These are phyloP conservation scores for Nitzschia inconspicua DNA, from an alignment of 108 stramenopile species.

Conservation along the genomic window DNA sequence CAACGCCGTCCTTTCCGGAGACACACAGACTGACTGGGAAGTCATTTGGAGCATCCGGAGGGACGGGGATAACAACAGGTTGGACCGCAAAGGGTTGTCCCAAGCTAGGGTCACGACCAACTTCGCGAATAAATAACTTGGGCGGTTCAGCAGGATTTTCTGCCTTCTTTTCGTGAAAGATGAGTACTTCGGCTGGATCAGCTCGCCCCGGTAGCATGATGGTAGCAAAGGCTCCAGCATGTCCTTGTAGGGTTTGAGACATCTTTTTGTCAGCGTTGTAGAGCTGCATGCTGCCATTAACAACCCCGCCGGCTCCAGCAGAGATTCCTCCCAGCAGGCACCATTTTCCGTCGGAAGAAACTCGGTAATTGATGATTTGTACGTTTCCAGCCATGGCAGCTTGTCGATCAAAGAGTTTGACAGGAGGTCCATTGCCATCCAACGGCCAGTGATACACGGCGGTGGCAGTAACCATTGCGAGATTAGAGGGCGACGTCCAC, in stretches of 20 bases:
- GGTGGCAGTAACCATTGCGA: slow-evolving; percentile 93
- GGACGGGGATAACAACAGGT: slow-evolving; percentile 90
- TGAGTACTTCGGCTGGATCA: slow-evolving; percentile 89
- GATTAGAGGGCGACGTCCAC: slow-evolving; percentile 86
- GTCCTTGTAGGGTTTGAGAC: slow-evolving; percentile 94
- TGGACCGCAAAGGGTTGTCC: slow-evolving; percentile 89
- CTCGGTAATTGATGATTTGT: slow-evolving; percentile 98
- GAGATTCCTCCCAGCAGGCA: slow-evolving; percentile 94
- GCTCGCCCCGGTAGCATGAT: slow-evolving; percentile 87
- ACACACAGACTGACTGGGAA: slow-evolving; percentile 94
- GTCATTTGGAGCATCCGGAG: slow-evolving; percentile 93
- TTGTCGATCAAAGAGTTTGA: slow-evolving; percentile 96
- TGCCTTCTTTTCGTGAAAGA: slow-evolving; percentile 97
- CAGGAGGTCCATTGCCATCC: slow-evolving; percentile 70
- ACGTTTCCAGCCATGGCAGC: slow-evolving; percentile 77
- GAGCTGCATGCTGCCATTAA: slow-evolving; percentile 98
- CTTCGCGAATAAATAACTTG: slow-evolving; percentile 96
- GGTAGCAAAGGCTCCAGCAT: slow-evolving; percentile 90
- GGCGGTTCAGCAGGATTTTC: slow-evolving; percentile 69
- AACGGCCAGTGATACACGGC: slow-evolving; percentile 94
- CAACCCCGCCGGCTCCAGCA: slow-evolving; percentile 72
- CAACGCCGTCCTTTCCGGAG: slow-evolving; percentile 87
- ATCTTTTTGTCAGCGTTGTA: slow-evolving; percentile 95
- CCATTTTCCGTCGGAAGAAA: slow-evolving; percentile 96
- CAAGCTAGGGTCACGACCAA: slow-evolving; percentile 94